Conservation (phyloP, 2,329 filamentous ascomycete genomes). For the Trichophyton benhamiae region DNA sequence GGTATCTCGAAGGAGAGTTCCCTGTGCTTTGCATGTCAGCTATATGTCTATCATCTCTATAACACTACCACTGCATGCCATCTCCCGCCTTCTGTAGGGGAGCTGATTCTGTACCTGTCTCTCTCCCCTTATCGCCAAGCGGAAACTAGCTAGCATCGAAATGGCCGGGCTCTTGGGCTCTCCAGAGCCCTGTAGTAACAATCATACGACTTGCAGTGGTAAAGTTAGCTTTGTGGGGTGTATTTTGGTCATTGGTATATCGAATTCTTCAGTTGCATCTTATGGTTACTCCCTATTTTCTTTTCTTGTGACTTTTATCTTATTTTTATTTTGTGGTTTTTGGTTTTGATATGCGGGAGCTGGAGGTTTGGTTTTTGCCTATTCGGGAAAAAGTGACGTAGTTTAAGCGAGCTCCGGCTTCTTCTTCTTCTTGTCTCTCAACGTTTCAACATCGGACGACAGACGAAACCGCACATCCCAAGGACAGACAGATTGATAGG, state of each 20-base stretch:
- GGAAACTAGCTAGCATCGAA: neutral
- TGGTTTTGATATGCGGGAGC: too few species aligned
- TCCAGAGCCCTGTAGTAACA: too few species aligned
- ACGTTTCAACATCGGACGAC: neutral
- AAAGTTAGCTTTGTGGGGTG: neutral
- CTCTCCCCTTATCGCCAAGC: neutral
- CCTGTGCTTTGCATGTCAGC: neutral
- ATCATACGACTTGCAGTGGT: too few species aligned
- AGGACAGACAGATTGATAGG: neutral
- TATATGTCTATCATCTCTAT: neutral
- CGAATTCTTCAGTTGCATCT: neutral
- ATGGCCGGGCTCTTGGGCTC: neutral
- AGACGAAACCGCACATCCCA: neutral
- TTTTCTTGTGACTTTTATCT: neutral
- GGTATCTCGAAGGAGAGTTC: neutral
- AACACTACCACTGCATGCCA: neutral
- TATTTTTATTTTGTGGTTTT: too few species aligned
- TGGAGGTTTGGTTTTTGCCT: neutral
- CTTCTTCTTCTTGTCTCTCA: neutral
- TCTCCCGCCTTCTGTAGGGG: neutral
- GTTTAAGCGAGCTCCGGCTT: neutral
- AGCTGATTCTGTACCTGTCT: neutral
- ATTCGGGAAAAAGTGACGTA: neutral
- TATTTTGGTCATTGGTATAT: neutral
- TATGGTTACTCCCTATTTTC: too few species aligned